A percentile compares a stretch with the other conserved stretches of the same genome.
These are phyloP conservation scores for Claviceps spartinae DNA, from an alignment of 2,329 filamentous ascomycete species.

Conservation along the genomic window DNA sequence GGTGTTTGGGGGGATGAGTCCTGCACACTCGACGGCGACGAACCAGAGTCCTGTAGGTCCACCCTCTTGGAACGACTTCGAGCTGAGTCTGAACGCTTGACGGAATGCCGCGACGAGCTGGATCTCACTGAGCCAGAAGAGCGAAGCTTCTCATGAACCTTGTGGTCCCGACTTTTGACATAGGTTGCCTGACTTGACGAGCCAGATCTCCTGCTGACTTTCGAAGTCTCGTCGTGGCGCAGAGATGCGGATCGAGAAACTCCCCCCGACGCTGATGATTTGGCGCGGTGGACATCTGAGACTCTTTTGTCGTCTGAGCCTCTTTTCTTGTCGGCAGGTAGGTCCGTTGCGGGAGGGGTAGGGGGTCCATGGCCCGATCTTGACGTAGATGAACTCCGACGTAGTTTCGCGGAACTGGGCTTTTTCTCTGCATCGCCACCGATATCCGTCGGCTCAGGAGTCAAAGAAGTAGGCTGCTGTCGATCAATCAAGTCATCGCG, in stretches of 20 bases:
- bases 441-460: constrained; percentile 60
- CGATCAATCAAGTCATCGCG: constrained; percentile 33
- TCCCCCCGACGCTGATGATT: constrained; percentile 30
- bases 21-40: constrained; percentile 33
- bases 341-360: constrained; percentile 50
- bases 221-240: constrained; percentile 35
- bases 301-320: constrained; percentile 21
- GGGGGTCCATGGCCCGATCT: constrained; percentile 38
- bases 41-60: constrained; percentile 28
- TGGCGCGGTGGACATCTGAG: constrained; percentile 20
- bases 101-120: constrained; percentile 20
- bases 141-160: constrained; percentile 23
- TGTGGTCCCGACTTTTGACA: constrained; percentile 25
- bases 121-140: constrained; percentile 22
- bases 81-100: constrained; percentile 26
- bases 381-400: constrained; percentile 22
- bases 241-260: constrained; percentile 29
- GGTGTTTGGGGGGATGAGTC: constrained; percentile 50
- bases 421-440: constrained; percentile 32
- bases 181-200: constrained; percentile 46
- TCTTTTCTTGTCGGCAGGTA: constrained; percentile 31
- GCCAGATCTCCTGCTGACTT: constrained; percentile 39
- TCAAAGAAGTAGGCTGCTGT: constrained; percentile 33
- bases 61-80: constrained; percentile 20
- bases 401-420: constrained; percentile 33